A percentile compares a stretch with the other conserved stretches of the same genome.
These are phyloP conservation scores for Silene uniflora DNA, from an alignment of 148 eudicot genomes.

Conservation along the genomic window DNA sequence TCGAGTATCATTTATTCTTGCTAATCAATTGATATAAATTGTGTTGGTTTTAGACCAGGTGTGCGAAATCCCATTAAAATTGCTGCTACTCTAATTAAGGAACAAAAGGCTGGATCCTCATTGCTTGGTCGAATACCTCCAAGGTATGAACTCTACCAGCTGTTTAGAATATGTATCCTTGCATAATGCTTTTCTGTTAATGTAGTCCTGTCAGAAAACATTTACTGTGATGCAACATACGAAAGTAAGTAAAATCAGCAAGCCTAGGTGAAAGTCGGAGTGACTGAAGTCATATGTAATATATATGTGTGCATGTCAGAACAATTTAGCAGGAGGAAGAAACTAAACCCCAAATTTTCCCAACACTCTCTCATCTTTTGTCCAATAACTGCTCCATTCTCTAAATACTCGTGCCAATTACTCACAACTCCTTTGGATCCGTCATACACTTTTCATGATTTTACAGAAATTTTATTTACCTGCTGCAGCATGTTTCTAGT, in stretches of 20 bases:
- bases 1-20: background rate
- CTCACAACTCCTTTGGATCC: no score
- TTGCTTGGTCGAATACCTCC: conserved; percentile 91
- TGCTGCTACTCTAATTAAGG: conserved; percentile 70
- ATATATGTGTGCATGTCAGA: no score
- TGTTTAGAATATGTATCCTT: background rate
- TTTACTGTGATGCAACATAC: background rate
- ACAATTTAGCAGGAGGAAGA: no score
- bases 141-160: conserved; percentile 42
- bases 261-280: background rate
- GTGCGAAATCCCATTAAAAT: conserved; percentile 75
- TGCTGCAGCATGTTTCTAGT: no score
- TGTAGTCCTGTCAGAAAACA: background rate
- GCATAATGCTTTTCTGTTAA: background rate
- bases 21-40: conserved; percentile 17
- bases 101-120: conserved; percentile 62
- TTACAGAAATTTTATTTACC: no score
- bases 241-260: background rate
- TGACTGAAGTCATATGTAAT: no score
- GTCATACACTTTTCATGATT: no score
- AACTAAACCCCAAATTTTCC: no score
- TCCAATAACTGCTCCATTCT: no score
- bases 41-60: conserved; percentile 53
- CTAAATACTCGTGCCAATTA: no score
- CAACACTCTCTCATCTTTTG: no score